A percentile compares a stretch with the other conserved stretches of the same genome.
Evolutionary conservation across 768 basidiomycete genomes (phyloP).

Genomic region (Russula earlei): DNA sequence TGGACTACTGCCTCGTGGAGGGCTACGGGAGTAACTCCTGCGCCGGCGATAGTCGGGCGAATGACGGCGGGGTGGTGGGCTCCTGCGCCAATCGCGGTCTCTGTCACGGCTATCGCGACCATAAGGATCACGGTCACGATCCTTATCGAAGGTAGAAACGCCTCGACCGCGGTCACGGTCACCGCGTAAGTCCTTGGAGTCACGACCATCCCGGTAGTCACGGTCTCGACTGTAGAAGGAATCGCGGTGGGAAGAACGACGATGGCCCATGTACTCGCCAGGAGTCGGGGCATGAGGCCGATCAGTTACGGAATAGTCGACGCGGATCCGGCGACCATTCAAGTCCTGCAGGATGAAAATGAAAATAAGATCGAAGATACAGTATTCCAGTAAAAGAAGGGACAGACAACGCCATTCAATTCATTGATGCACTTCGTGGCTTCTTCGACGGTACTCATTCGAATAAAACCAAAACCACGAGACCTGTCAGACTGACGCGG

Average conservation of each 20-base stretch:
- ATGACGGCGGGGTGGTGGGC: constrained; percentile 54
- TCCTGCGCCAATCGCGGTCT: constrained; percentile 66
- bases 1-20: constrained; percentile 62
- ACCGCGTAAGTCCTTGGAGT: constrained; percentile 36
- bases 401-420: constrained; percentile 81
- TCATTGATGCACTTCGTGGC: constrained; percentile 81
- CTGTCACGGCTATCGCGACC: constrained; percentile 39
- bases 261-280: constrained; percentile 95
- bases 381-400: not conserved
- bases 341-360: constrained; percentile 50
- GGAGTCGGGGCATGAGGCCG: constrained; percentile 94
- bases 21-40: constrained; percentile 71
- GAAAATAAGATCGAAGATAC: not conserved
- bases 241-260: constrained; percentile 44
- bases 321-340: constrained; percentile 92
- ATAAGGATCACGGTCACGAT: constrained; percentile 39
- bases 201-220: constrained; percentile 26
- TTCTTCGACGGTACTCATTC: constrained; percentile 84
- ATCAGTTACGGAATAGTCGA: constrained; percentile 92
- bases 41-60: constrained; percentile 72
- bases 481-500: constrained; percentile 76
- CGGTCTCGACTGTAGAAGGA: constrained; percentile 25
- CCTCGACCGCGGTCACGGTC: constrained; percentile 36
- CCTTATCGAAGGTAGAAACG: constrained; percentile 26
- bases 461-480: constrained; percentile 96